A percentile compares a stretch with the other conserved stretches of the same genome.
Evolutionary conservation across 2,329 filamentous ascomycete species (phyloP).

Genomic region (Aspergillus bombycis): DNA sequence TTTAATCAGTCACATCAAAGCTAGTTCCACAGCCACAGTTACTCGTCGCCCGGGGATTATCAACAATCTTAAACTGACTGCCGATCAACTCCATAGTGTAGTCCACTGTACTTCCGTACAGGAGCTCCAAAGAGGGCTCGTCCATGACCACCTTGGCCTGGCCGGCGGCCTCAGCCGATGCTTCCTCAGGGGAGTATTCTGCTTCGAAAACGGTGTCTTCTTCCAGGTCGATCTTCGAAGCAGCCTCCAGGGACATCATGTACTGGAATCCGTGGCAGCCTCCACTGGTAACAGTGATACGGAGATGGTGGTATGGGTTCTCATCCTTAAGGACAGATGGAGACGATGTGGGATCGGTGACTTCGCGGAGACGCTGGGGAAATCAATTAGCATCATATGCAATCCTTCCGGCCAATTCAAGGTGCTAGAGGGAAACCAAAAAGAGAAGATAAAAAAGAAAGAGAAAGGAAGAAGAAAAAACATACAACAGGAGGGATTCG

Average conservation of each 20-base stretch:
- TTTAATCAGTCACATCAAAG: slow-evolving; percentile 81
- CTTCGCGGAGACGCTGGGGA: slow-evolving; percentile 69
- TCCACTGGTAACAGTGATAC: slow-evolving; percentile 87
- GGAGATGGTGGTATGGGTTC: slow-evolving; percentile 83
- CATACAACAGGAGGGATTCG: slow-evolving; percentile 51
- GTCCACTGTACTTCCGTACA: slow-evolving; percentile 94
- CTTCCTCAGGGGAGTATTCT: slow-evolving; percentile 39
- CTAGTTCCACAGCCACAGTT: slow-evolving; percentile 97
- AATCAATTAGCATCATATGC: slow-evolving; percentile 8
- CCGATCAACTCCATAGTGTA: slow-evolving; percentile 95
- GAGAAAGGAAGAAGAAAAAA: slow-evolving; percentile 33
- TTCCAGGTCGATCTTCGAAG: slow-evolving; percentile 61
- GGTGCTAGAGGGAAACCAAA: slow-evolving; percentile 1
- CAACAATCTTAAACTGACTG: slow-evolving; percentile 93
- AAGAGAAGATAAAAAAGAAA: slow-evolving; percentile 10
- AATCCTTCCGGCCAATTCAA: background rate
- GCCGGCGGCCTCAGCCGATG: slow-evolving; percentile 45
- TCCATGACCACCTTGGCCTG: slow-evolving; percentile 86
- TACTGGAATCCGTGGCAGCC: slow-evolving; percentile 99
- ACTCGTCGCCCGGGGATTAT: slow-evolving; percentile 88
- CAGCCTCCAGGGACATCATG: slow-evolving; percentile 77
- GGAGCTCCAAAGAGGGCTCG: slow-evolving; percentile 78
- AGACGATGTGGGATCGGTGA: slow-evolving; percentile 59
- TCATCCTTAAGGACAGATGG: slow-evolving; percentile 39
- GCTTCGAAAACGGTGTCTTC: slow-evolving; percentile 90